phyloP scores from a whole-genome alignment of 106 monocot species.

The Triglochin maritima region DNA sequence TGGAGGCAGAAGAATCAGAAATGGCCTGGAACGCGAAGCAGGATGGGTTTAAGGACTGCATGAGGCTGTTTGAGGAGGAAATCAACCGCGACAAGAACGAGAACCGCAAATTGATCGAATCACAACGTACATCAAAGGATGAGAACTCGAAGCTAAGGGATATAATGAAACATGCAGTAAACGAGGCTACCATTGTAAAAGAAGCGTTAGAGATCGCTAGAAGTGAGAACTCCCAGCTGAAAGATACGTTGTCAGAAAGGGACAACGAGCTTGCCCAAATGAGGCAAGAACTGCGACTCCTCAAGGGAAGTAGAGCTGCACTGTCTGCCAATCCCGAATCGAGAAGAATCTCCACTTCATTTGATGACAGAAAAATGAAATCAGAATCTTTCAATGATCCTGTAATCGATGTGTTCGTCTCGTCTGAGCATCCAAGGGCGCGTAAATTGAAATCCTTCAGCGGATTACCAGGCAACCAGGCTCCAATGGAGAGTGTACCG shows the following conservation, averaged over 20 bases:
- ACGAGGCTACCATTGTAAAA: slow-evolving; percentile 44
- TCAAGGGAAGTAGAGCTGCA: no score
- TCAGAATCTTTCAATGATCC: no score
- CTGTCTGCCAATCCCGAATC: no score
- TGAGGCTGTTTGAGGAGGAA: slow-evolving; percentile 54
- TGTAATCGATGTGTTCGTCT: no score
- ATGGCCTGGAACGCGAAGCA: slow-evolving; percentile 58
- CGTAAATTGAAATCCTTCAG: no score
- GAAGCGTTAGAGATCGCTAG: slow-evolving; percentile 64
- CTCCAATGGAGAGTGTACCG: no score
- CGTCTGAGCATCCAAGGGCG: no score
- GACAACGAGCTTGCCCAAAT: background rate
- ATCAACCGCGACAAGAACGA: slow-evolving; percentile 31
- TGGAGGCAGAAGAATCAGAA: slow-evolving; percentile 43
- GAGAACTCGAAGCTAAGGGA: slow-evolving; percentile 61
- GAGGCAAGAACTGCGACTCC: no score
- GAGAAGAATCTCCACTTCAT: no score
- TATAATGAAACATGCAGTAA: slow-evolving; percentile 55
- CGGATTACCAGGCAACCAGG: no score
- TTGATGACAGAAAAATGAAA: no score
- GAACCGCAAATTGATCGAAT: slow-evolving; percentile 25
- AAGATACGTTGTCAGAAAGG: slow-evolving; percentile 8
- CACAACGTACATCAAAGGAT: slow-evolving; percentile 31
- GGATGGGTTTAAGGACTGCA: slow-evolving; percentile 38
- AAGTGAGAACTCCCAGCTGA: slow-evolving; percentile 55